Conservation (phyloP, 352 stramenopile genomes). For the Pythium grandisporangium region DNA sequence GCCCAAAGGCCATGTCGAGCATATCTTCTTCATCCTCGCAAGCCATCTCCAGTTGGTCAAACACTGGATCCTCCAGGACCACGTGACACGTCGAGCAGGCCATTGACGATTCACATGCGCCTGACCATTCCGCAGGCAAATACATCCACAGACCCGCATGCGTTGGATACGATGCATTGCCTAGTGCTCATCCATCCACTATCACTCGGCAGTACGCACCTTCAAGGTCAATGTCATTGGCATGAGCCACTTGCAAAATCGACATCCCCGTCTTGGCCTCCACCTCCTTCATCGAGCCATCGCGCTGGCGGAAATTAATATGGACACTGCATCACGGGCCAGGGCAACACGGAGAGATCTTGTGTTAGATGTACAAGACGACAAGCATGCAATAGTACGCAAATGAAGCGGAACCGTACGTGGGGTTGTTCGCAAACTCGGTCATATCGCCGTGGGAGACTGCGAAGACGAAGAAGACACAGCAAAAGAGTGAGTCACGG, state of each 20-base stretch:
- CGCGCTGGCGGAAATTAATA: conserved; percentile 61
- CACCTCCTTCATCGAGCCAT: conserved; percentile 52
- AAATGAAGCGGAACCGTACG: conserved; percentile 23
- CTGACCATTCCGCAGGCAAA: conserved; percentile 40
- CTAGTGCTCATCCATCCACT: not conserved
- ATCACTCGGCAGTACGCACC: too few species aligned
- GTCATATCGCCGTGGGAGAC: conserved; percentile 46
- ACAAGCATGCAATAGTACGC: not conserved
- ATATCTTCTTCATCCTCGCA: conserved; percentile 98
- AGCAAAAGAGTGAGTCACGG: not conserved
- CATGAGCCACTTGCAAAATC: conserved; percentile 89
- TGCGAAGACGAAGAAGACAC: conserved; percentile 5
- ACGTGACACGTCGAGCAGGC: conserved; percentile 99
- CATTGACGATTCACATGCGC: conserved; percentile 91
- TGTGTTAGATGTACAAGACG: not conserved
- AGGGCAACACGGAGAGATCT: not conserved
- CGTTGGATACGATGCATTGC: not conserved
- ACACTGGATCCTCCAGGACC: conserved; percentile 91
- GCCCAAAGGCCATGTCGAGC: conserved; percentile 98
- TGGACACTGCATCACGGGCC: conserved; percentile 68
- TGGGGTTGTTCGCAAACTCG: conserved; percentile 49
- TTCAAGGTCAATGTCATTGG: conserved; percentile 92
- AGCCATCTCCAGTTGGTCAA: conserved; percentile 84
- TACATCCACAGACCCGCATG: not conserved
- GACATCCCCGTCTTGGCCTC: conserved; percentile 74